Base-by-base conservation (phyloP, 2,329 filamentous ascomycete genomes). In the Fusarium continuum region DNA sequence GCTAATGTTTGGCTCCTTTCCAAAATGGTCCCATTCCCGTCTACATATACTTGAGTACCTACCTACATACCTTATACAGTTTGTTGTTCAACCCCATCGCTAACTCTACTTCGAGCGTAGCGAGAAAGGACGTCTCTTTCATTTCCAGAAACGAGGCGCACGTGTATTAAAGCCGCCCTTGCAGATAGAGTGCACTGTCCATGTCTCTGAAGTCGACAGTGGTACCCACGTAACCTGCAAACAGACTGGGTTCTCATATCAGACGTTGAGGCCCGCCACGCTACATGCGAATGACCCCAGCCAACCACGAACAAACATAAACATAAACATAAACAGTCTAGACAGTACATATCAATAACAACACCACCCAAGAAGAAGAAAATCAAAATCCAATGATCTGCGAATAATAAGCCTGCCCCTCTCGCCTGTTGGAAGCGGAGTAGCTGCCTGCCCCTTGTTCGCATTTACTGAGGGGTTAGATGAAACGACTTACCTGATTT, bases 91-190 rank as follows among this genome's bases (percentile, higher is more conserved):
- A 45, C 34, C 29, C 34, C 51, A 51, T 28, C 17, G 22, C 40
- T 51, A 23, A 46, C 38, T 52, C 34, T 52, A 57, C 62, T 52
- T 39, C 40, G 46, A 39, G 44, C 26, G 28, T 50, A 63, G 44
- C 39, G 38, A 31, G 36, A 25, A 53, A 43, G 53, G 19, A 41
- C 34, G 28, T 46, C 36, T 50, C 45, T 51, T 45, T 60, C 25
- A 59, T 70, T 65, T 66, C 67, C 67, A 70, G 64, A 64, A 68
- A 64, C 60, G 45, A 46, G 47, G 55, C 51, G 48, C 58, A 55
- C 55, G 49, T 60, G 45, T 61, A 45, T 43, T 40, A 19, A 52
- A 41, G 26, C 39, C 13, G 55, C 55, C 60, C 61, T 65, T 65
- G 53, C 63, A 62, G 55, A 66, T 56, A 44, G 17, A 58, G 38